Conservation (phyloP, 2,329 filamentous ascomycete genomes). For the Fusarium sp. region DNA sequence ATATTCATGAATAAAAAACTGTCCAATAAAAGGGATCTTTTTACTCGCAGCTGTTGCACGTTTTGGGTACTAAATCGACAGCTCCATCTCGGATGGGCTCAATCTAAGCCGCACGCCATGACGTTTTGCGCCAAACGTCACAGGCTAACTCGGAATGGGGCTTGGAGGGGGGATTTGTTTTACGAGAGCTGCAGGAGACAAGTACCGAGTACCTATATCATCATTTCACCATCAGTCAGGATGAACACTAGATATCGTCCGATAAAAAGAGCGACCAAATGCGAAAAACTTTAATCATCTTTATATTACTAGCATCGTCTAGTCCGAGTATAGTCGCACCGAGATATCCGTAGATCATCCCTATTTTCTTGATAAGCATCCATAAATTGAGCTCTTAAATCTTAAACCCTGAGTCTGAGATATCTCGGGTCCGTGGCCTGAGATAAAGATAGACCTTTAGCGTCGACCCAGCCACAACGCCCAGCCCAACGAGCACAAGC, state of each 20-base stretch:
- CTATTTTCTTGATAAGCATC: slow-evolving; percentile 24
- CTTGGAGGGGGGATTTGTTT: slow-evolving; percentile 27
- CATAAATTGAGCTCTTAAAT: slow-evolving; percentile 2
- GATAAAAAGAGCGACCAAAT: not conserved
- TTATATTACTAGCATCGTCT: not conserved
- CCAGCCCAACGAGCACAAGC: slow-evolving; percentile 2
- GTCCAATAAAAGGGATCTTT: not conserved
- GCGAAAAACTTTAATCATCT: no score
- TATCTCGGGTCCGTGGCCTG: slow-evolving; percentile 12
- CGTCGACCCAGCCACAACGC: slow-evolving; percentile 42
- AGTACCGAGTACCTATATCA: slow-evolving; percentile 31
- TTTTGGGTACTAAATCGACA: slow-evolving; percentile 23
- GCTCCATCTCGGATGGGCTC: slow-evolving; percentile 28
- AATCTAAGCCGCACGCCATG: slow-evolving; percentile 44
- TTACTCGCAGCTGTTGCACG: slow-evolving; percentile 25
- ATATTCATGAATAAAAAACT: not conserved
- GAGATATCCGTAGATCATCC: not conserved
- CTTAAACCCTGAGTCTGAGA: not conserved
- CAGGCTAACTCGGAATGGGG: slow-evolving; percentile 25
- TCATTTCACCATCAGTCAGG: not conserved
- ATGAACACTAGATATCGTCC: not conserved
- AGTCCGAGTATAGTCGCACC: no score
- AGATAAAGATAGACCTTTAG: slow-evolving; percentile 45
- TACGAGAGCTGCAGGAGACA: slow-evolving; percentile 41
- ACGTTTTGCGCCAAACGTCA: slow-evolving; percentile 36